phyloP scores from a whole-genome alignment of 306 rosid genomes.

The Echinosophora koreensis region DNA sequence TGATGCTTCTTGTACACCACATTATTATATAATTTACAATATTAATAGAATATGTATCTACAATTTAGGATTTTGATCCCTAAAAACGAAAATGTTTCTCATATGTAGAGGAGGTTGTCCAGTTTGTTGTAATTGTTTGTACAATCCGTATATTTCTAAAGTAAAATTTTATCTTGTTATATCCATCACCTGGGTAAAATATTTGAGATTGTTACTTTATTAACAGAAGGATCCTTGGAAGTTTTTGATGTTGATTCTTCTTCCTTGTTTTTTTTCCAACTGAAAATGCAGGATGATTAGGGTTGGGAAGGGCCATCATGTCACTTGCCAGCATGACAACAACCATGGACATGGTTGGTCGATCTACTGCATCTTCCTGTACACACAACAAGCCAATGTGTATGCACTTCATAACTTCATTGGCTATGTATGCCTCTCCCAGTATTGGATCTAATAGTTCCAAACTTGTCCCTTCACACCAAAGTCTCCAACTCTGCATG shows the following conservation, averaged over 20 bases:
- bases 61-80: not conserved
- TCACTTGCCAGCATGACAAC: conserved; percentile 58
- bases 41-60: not conserved
- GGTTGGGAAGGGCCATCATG: conserved; percentile 51
- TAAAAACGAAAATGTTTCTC: not conserved
- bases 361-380: conserved; percentile 59
- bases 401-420: conserved; percentile 53
- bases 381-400: conserved; percentile 67
- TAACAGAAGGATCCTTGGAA: conserved; percentile 43
- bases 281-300: conserved; percentile 59
- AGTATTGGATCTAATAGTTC: conserved; percentile 60
- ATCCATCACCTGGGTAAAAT: conserved; percentile 41
- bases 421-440: conserved; percentile 15
- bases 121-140: not conserved
- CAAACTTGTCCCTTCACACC: conserved; percentile 56
- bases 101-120: not conserved
- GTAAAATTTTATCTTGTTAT: not conserved
- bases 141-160: not conserved
- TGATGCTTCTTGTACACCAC: too few relatives aligned
- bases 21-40: not conserved
- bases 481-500: conserved; percentile 64
- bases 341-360: conserved; percentile 63
- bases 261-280: conserved; percentile 34
- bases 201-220: conserved; percentile 43
- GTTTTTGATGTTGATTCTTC: conserved; percentile 43